Conservation (phyloP, 306 rosid genomes). For the Cicer arietinum region DNA sequence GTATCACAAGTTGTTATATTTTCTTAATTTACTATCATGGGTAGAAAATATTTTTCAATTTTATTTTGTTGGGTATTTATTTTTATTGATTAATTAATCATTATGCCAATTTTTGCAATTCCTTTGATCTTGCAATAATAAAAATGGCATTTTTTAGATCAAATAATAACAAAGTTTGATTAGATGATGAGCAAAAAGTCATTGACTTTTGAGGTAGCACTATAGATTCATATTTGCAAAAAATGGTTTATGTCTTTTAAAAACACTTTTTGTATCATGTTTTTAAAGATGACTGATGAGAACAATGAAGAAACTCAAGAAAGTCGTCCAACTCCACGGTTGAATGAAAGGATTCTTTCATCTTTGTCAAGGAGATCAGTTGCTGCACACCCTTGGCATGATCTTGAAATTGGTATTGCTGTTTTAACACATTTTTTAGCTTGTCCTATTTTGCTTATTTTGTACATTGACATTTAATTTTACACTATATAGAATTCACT, state of each 20-base stretch:
- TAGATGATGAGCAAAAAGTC: conserved; percentile 21
- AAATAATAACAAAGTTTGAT: conserved; percentile 9
- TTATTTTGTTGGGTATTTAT: neutral
- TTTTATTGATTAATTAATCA: conserved; percentile 1
- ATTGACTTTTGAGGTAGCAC: neutral
- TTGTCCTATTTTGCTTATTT: neutral
- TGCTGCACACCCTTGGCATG: conserved; percentile 99
- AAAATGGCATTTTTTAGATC: neutral
- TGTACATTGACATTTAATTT: conserved; percentile 11
- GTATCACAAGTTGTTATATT: conserved; percentile 29
- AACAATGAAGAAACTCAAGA: conserved; percentile 18
- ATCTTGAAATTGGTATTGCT: conserved; percentile 88
- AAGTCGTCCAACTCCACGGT: conserved; percentile 53
- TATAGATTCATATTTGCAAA: conserved; percentile 7
- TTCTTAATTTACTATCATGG: conserved; percentile 30
- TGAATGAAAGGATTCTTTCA: conserved; percentile 95
- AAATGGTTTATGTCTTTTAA: conserved; percentile 18
- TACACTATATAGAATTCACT: conserved; percentile 20
- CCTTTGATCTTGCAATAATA: neutral
- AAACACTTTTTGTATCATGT: neutral
- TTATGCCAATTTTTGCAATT: neutral
- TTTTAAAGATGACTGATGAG: conserved; percentile 60
- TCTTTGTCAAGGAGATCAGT: conserved; percentile 88
- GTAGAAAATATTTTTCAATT: neutral
- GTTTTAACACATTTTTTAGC: neutral